A percentile compares a stretch with the other conserved stretches of the same genome.
Conservation (phyloP, 768 basidiomycete genomes). For the Suillus subalutaceus region DNA sequence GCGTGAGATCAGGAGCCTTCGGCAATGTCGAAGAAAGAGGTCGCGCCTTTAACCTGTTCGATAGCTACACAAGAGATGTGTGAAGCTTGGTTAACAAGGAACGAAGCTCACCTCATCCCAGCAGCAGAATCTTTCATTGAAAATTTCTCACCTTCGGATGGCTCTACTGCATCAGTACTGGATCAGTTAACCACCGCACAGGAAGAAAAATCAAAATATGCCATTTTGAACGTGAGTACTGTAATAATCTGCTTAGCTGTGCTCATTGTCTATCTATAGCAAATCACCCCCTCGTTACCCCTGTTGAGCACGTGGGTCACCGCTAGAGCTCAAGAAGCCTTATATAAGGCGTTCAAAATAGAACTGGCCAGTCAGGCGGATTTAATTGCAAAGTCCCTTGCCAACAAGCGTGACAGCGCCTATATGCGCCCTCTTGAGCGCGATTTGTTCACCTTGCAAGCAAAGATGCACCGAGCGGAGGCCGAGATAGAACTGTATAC, state of each 20-base stretch:
- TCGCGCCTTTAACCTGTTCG: neutral
- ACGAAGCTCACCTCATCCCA: neutral
- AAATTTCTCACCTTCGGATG: neutral
- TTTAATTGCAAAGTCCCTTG: neutral
- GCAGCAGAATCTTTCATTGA: neutral
- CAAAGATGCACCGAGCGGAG: neutral
- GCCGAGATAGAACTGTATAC: neutral
- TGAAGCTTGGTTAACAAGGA: neutral
- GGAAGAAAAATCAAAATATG: neutral
- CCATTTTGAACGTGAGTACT: neutral
- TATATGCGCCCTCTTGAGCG: neutral
- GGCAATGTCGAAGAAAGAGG: neutral
- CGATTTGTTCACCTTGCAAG: neutral
- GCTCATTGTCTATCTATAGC: neutral
- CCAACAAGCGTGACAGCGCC: neutral
- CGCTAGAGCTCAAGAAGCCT: neutral
- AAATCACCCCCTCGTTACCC: neutral
- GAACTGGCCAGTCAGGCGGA: neutral
- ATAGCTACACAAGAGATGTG: neutral
- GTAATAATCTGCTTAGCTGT: neutral
- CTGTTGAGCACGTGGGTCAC: slow-evolving; percentile 5
- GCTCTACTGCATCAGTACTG: neutral
- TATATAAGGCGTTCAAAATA: neutral
- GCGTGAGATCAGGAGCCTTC: neutral
- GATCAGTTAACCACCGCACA: neutral